phyloP scores from a whole-genome alignment of 129 eudicot species.

The Centaurea solstitialis region DNA sequence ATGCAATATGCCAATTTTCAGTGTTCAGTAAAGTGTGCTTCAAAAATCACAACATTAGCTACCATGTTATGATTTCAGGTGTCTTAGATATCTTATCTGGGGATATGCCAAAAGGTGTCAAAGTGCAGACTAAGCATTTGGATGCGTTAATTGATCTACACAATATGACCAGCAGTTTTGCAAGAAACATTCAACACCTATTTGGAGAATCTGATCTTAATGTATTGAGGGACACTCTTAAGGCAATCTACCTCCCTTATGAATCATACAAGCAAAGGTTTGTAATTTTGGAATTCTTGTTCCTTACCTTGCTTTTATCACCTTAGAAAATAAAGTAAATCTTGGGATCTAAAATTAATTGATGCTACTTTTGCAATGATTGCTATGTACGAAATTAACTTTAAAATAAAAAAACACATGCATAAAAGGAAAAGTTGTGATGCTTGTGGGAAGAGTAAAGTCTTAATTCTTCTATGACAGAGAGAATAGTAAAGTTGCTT shows the following conservation, averaged over 20 bases:
- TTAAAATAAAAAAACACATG: not conserved
- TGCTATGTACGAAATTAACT: not conserved
- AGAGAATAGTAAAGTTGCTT: not conserved
- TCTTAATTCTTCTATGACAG: not conserved
- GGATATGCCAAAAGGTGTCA: constrained; percentile 88
- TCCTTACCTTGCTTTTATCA: not conserved
- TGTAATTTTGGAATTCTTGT: constrained; percentile 8
- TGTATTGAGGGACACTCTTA: constrained; percentile 73
- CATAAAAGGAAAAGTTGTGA: not conserved
- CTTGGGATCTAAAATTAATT: not conserved
- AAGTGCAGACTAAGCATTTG: constrained; percentile 80
- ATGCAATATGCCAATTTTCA: constrained; percentile 20
- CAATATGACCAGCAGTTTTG: constrained; percentile 84
- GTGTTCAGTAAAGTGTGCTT: not conserved
- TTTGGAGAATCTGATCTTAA: constrained; percentile 81
- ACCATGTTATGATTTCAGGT: constrained; percentile 51
- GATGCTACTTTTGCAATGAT: not conserved
- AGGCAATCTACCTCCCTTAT: constrained; percentile 83
- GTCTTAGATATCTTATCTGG: constrained; percentile 87
- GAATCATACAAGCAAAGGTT: constrained; percentile 88
- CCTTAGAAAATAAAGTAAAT: not conserved
- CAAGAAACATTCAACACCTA: constrained; percentile 86
- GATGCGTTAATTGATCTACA: constrained; percentile 87
- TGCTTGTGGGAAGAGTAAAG: not conserved
- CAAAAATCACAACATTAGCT: constrained; percentile 10